A percentile compares a stretch with the other conserved stretches of the same genome.
These are phyloP conservation scores for Cladosporium phlei DNA, from an alignment of 2,329 filamentous ascomycete genomes.

Conservation along the genomic window DNA sequence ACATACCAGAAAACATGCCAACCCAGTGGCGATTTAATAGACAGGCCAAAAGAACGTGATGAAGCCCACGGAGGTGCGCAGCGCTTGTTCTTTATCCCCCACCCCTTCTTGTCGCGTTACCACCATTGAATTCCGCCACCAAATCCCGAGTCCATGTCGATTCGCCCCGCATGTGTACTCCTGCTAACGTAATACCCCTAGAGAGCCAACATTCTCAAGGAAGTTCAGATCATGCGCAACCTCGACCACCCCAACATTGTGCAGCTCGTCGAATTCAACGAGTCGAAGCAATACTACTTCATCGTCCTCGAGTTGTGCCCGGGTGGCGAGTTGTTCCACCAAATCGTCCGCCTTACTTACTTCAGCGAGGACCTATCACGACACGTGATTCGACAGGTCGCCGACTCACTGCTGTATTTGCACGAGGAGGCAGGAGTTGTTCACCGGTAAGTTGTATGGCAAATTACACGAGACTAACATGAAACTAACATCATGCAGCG, in stretches of 20 bases:
- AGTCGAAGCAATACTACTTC: slow-evolving; percentile 94
- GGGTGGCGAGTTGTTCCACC: slow-evolving; percentile 94
- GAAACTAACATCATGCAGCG: slow-evolving; percentile 53
- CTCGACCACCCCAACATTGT: slow-evolving; percentile 95
- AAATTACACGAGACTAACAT: not conserved
- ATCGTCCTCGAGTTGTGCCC: slow-evolving; percentile 93
- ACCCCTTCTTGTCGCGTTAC: too few species aligned
- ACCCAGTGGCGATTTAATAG: slow-evolving; percentile 14
- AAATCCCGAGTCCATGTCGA: slow-evolving; percentile 5
- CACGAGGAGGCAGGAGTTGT: slow-evolving; percentile 95
- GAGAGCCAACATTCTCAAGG: slow-evolving; percentile 96
- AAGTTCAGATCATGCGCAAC: slow-evolving; percentile 97
- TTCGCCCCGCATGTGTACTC: slow-evolving; percentile 16
- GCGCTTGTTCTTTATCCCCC: slow-evolving; percentile 11
- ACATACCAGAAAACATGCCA: slow-evolving; percentile 12
- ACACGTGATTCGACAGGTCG: slow-evolving; percentile 92
- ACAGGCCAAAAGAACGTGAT: slow-evolving; percentile 56
- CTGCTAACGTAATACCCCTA: slow-evolving; percentile 37
- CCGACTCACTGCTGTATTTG: slow-evolving; percentile 87
- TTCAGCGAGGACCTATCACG: slow-evolving; percentile 94
- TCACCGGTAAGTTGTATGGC: slow-evolving; percentile 68
- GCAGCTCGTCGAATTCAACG: slow-evolving; percentile 87
- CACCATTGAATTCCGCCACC: slow-evolving; percentile 18
- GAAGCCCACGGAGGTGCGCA: slow-evolving; percentile 94
- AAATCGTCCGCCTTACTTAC: slow-evolving; percentile 95